These are phyloP conservation scores for Pythium monospermum DNA, from an alignment of 352 stramenopile species.

Conservation along the genomic window DNA sequence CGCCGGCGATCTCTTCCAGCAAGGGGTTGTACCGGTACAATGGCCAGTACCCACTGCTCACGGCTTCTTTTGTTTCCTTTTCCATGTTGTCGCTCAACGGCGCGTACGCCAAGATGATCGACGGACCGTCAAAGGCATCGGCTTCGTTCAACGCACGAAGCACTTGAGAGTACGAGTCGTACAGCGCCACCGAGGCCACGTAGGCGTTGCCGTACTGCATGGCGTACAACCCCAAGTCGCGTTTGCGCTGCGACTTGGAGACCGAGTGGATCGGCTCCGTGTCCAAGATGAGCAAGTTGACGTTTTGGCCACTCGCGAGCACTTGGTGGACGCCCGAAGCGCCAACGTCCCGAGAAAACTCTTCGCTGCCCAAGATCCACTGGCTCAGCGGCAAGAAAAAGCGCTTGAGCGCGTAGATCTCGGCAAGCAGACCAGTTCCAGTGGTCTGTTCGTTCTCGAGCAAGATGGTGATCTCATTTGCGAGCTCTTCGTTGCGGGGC, in stretches of 20 bases:
- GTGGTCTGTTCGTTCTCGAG: slow-evolving; percentile 56
- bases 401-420: slow-evolving; percentile 49
- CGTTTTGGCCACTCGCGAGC: slow-evolving; percentile 65
- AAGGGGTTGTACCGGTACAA: slow-evolving; percentile 91
- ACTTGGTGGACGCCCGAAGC: slow-evolving; percentile 70
- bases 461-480: slow-evolving; percentile 58
- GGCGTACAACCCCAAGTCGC: slow-evolving; percentile 88
- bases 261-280: slow-evolving; percentile 65
- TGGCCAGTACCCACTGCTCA: slow-evolving; percentile 87
- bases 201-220: slow-evolving; percentile 94
- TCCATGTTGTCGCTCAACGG: slow-evolving; percentile 81
- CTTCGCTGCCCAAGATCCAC: slow-evolving; percentile 76
- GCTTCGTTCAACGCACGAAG: slow-evolving; percentile 88
- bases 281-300: slow-evolving; percentile 75
- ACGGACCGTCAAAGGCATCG: slow-evolving; percentile 86
- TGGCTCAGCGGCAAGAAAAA: slow-evolving; percentile 70
- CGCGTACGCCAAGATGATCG: slow-evolving; percentile 88
- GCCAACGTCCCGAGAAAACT: slow-evolving; percentile 68
- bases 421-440: slow-evolving; percentile 29
- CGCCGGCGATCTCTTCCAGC: slow-evolving; percentile 65
- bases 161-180: slow-evolving; percentile 85
- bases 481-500: slow-evolving; percentile 50
- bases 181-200: slow-evolving; percentile 88
- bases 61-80: slow-evolving; percentile 84
- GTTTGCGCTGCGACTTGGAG: slow-evolving; percentile 80